Evolutionary conservation across 2,329 filamentous ascomycete species (phyloP).

Genomic region (Proliferodiscus dingleyae): DNA sequence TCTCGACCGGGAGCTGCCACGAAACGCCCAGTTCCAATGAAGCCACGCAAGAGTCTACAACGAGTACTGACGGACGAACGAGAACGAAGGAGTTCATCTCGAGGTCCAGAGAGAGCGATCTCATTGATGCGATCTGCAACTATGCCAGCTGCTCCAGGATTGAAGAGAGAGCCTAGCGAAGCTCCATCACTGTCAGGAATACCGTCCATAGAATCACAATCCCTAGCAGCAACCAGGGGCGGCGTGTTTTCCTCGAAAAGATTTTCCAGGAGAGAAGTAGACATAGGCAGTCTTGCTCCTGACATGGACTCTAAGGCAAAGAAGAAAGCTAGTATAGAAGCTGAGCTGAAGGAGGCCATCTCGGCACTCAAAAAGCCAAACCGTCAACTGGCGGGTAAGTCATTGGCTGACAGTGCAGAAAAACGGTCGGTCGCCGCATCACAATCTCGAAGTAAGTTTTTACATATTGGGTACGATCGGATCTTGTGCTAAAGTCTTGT

Average conservation of each 20-base stretch:
- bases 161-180: constrained; percentile 69
- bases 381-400: constrained; percentile 61
- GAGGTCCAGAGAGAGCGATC: constrained; percentile 52
- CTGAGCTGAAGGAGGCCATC: constrained; percentile 70
- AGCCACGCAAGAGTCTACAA: constrained; percentile 50
- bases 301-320: constrained; percentile 53
- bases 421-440: constrained; percentile 47
- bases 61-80: constrained; percentile 58
- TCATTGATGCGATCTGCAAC: constrained; percentile 66
- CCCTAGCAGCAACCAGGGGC: constrained; percentile 33
- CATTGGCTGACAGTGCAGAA: constrained; percentile 63
- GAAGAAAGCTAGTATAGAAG: constrained; percentile 63
- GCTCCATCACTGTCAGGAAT: constrained; percentile 45
- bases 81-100: constrained; percentile 48
- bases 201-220: constrained; percentile 38
- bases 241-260: constrained; percentile 37
- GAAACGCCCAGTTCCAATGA: constrained; percentile 42
- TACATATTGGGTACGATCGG: neutral
- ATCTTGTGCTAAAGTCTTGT: constrained; percentile 29
- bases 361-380: constrained; percentile 71
- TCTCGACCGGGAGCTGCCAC: constrained; percentile 48
- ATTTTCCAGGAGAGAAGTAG: constrained; percentile 47
- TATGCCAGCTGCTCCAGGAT: constrained; percentile 50
- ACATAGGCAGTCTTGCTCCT: constrained; percentile 47
- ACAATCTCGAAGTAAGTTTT: constrained; percentile 45